Conservation (phyloP, 345 rosid genomes). For the Excoecaria agallocha region DNA sequence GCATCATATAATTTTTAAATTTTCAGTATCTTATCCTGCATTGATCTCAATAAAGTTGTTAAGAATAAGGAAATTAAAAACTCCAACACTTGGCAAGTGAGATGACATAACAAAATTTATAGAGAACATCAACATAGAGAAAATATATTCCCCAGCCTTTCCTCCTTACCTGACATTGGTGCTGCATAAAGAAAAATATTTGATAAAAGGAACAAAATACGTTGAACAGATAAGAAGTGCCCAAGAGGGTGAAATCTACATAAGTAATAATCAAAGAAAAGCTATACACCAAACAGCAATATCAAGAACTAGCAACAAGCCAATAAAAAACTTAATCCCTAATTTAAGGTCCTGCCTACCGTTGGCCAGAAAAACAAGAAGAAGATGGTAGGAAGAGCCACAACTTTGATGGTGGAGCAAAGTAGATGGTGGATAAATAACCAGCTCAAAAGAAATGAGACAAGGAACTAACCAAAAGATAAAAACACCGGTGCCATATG, state of each 20-base stretch:
- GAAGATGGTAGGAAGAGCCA: no score
- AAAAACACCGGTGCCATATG: no score
- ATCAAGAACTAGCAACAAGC: neutral
- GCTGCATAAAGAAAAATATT: conserved; percentile 22
- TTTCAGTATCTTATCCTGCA: conserved; percentile 80
- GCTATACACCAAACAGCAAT: neutral
- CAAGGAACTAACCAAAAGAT: no score
- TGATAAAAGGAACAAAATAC: neutral
- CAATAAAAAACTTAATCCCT: no score
- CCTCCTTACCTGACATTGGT: conserved; percentile 77
- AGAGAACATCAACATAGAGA: neutral
- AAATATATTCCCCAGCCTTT: conserved; percentile 73
- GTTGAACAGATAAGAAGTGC: neutral
- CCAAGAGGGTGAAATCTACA: neutral
- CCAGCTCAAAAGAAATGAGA: no score
- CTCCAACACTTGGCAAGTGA: neutral
- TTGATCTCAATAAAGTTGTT: conserved; percentile 16
- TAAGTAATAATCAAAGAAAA: no score
- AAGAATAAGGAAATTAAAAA: conserved; percentile 1
- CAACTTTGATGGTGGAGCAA: no score
- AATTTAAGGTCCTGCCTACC: no score
- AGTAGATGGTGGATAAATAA: no score
- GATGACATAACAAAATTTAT: neutral
- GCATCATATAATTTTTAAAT: conserved; percentile 83
- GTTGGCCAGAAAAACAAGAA: no score